These are phyloP conservation scores for Trebouxia sp. DNA, from an alignment of 139 green algal species.

Conservation along the genomic window DNA sequence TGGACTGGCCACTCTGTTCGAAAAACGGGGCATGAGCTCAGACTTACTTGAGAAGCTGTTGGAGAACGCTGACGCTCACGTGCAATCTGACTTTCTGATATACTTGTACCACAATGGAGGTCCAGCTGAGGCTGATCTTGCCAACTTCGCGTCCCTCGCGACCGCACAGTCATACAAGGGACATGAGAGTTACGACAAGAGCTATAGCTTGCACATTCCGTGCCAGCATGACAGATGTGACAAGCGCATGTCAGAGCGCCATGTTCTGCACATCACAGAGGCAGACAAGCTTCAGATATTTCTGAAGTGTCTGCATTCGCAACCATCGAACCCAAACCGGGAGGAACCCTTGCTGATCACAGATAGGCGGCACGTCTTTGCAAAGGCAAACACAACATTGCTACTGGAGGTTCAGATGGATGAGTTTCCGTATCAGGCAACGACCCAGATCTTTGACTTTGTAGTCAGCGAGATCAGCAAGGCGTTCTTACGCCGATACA, in stretches of 20 bases:
- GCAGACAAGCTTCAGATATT: slow-evolving; percentile 21
- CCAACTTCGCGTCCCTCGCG: slow-evolving; percentile 16
- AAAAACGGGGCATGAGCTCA: not conserved
- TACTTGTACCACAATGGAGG: not conserved
- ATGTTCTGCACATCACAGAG: slow-evolving; percentile 27
- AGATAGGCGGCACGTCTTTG: slow-evolving; percentile 21
- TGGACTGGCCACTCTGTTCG: slow-evolving; percentile 22
- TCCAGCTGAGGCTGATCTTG: slow-evolving; percentile 23
- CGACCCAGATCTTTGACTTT: slow-evolving; percentile 21
- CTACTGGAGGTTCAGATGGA: slow-evolving; percentile 26
- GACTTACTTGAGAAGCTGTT: slow-evolving; percentile 12
- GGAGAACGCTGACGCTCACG: slow-evolving; percentile 12
- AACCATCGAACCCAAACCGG: not conserved
- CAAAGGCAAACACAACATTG: slow-evolving; percentile 22
- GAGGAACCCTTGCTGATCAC: slow-evolving; percentile 20
- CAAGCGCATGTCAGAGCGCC: slow-evolving; percentile 26
- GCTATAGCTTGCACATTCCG: slow-evolving; percentile 15
- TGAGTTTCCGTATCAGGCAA: slow-evolving; percentile 26
- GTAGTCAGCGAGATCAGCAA: slow-evolving; percentile 22
- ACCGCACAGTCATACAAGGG: slow-evolving; percentile 14
- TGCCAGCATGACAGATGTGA: slow-evolving; percentile 21
- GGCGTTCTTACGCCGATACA: slow-evolving; percentile 25
- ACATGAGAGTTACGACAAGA: slow-evolving; percentile 23
- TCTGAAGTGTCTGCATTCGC: slow-evolving; percentile 16
- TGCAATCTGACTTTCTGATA: slow-evolving; percentile 22